These are phyloP conservation scores for Myotisia sp. DNA, from an alignment of 2,329 filamentous ascomycete species.

Conservation along the genomic window DNA sequence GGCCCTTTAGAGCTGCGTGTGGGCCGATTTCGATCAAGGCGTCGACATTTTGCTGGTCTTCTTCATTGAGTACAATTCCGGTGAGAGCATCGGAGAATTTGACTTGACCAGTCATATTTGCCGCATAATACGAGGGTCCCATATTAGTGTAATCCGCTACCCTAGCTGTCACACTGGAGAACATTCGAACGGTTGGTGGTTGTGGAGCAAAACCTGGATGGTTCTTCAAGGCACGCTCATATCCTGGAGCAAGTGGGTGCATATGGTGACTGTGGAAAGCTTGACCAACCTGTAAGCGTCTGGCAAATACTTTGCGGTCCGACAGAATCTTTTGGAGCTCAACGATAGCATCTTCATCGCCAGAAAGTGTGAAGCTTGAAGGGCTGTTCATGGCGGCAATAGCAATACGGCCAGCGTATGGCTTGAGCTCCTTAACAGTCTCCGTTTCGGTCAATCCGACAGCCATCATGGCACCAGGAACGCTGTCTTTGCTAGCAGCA, in stretches of 20 bases:
- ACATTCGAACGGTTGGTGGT: conserved; percentile 6
- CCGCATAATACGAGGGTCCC: conserved; percentile 14
- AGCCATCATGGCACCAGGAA: conserved; percentile 8
- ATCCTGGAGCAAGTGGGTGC: conserved; percentile 7
- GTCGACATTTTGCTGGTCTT: conserved; percentile 13
- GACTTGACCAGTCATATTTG: conserved; percentile 16
- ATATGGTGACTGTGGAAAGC: conserved; percentile 15
- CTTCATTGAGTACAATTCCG: conserved; percentile 7
- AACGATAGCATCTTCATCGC: conserved; percentile 10
- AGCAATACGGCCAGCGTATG: conserved; percentile 6
- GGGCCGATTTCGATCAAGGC: conserved; percentile 21
- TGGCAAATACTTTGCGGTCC: conserved; percentile 6
- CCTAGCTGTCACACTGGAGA: conserved; percentile 9
- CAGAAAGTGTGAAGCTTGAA: conserved; percentile 11
- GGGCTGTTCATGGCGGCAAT: conserved; percentile 12
- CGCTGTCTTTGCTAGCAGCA: conserved; percentile 3
- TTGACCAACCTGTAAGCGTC: conserved; percentile 10
- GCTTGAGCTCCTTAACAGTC: conserved; percentile 1
- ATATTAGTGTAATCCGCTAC: conserved; percentile 5
- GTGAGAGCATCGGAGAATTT: conserved; percentile 15
- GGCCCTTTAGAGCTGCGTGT: conserved; percentile 23
- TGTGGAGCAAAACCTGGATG: conserved; percentile 6
- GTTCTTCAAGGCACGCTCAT: conserved; percentile 6
- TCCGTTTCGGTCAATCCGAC: conserved; percentile 6
- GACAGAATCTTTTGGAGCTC: conserved; percentile 7